phyloP scores from a whole-genome alignment of 768 basidiomycete genomes.

The Termitomyces sp. region DNA sequence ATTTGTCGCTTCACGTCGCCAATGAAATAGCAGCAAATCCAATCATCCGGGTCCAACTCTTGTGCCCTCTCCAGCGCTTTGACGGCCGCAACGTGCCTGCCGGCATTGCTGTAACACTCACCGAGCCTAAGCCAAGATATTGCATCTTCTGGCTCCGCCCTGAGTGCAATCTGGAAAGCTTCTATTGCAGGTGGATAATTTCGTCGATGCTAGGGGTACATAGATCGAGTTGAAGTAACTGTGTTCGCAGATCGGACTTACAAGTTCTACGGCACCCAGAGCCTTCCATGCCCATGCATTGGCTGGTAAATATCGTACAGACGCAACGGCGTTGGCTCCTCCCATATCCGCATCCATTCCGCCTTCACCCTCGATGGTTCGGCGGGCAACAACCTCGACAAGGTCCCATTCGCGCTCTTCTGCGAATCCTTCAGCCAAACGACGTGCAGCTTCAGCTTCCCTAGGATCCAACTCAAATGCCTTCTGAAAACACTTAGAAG shows the following conservation, averaged over 20 bases:
- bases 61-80: constrained; percentile 79
- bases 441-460: constrained; percentile 78
- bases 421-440: constrained; percentile 86
- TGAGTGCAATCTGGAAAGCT: constrained; percentile 80
- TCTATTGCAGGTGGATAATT: constrained; percentile 75
- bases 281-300: constrained; percentile 99
- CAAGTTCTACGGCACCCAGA: constrained; percentile 85
- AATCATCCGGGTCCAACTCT: constrained; percentile 70
- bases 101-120: constrained; percentile 85
- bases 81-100: constrained; percentile 82
- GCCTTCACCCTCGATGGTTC: constrained; percentile 93
- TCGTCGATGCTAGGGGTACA: constrained; percentile 45
- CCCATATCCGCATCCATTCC: constrained; percentile 58
- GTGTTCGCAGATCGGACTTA: constrained; percentile 31
- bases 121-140: constrained; percentile 88
- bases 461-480: constrained; percentile 94
- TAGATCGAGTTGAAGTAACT: constrained; percentile 1
- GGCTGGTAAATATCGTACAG: constrained; percentile 59
- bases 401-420: constrained; percentile 94
- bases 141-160: constrained; percentile 72
- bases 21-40: constrained; percentile 80
- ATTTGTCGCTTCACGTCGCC: constrained; percentile 81
- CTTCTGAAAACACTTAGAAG: constrained; percentile 95
- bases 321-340: constrained; percentile 17
- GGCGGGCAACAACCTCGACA: constrained; percentile 87